Base-by-base conservation (phyloP, 2,329 filamentous ascomycete species). In the Paramyrothecium roridum region DNA sequence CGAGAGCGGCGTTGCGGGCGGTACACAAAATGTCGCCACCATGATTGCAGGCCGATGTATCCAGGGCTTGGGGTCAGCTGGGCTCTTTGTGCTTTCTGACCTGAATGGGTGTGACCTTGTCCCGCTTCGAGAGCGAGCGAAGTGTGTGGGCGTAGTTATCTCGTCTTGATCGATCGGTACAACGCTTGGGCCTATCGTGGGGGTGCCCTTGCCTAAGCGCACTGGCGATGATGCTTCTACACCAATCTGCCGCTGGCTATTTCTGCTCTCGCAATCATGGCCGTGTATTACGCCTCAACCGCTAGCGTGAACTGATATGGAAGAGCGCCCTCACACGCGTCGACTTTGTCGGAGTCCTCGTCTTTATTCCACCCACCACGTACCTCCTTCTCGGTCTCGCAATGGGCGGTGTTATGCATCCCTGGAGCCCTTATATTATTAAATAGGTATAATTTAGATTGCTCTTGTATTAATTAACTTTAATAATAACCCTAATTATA, bases 121-220 rank as follows among this genome's bases (percentile, higher is more conserved):
- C 0, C 76, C 78, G 1, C 63, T 82, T 3, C 65, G 73, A 2
- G 65, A 79, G 56, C 64, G 79, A 50, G 72, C 73, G 2, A 69
- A 70, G 8, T 78, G 71, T 51, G 61, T 72, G 30, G 65, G 59
- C 2, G 59, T 70, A 7, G 56, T 74, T 3, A 52, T 70, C n/a
- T 52, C 61, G 13, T 55, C 67, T 2, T 66, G 62, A 55, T 59
- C 61, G 4, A 51, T 75, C 8, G 73, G 71, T 0, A 66, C 62
- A 10, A 57, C 61, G 0, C 49, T 68, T 7, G 72, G 63, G 1
- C 65, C 68, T 2, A 59, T 71, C 4, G 46, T 70, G 3, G 68
- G 62, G 1, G 61, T 33, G 53, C 48, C 48, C 43, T 61, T 54
- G 57, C 52, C n/a, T 55, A 51, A 3, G 54, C 54, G 8, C 63